phyloP scores from a whole-genome alignment of 345 rosid species.

The Lagerstroemia speciosa region DNA sequence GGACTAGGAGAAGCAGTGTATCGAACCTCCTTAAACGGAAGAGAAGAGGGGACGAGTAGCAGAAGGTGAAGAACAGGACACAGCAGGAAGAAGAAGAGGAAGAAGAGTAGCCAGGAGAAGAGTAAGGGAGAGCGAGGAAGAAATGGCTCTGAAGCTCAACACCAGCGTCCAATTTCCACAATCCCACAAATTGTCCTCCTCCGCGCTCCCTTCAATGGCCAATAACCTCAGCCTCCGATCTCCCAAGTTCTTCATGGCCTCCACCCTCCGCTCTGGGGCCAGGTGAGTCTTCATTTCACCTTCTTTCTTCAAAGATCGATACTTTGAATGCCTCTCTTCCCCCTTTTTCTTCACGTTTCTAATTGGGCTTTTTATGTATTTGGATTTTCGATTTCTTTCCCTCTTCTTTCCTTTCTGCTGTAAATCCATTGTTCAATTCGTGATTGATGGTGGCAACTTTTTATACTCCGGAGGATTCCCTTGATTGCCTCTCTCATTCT shows the following conservation, averaged over 20 bases:
- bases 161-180: slow-evolving; percentile 30
- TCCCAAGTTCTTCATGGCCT: slow-evolving; percentile 66
- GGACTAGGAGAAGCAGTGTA: neutral
- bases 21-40: neutral
- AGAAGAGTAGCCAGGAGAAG: neutral
- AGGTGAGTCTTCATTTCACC: slow-evolving; percentile 30
- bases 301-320: neutral
- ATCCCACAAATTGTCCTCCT: slow-evolving; percentile 43
- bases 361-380: neutral
- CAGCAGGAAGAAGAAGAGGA: neutral
- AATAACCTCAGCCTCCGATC: slow-evolving; percentile 45
- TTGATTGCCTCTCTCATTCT: neutral
- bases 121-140: neutral
- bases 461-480: neutral
- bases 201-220: slow-evolving; percentile 46
- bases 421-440: neutral
- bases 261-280: slow-evolving; percentile 54
- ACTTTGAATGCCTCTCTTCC: neutral
- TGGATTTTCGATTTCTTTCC: neutral
- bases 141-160: slow-evolving; percentile 67
- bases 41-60: neutral
- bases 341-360: neutral
- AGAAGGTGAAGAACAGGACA: neutral
- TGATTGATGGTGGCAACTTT: neutral
- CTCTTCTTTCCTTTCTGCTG: neutral